Evolutionary conservation across 495 filamentous ascomycete genomes (phyloP).

Genomic region (Lasiosphaeria ovina): DNA sequence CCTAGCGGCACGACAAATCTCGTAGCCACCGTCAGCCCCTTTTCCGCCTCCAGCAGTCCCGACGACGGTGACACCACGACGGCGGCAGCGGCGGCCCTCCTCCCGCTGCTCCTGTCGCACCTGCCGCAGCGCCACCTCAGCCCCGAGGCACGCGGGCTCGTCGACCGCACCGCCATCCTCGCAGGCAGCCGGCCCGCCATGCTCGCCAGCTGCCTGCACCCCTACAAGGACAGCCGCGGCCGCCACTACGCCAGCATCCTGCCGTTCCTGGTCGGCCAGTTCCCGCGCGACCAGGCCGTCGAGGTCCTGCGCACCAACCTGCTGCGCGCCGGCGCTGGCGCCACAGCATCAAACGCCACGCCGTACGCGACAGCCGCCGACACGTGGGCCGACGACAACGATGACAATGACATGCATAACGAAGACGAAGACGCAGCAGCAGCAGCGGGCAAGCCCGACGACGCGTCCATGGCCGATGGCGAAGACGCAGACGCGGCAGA

Average conservation of each 20-base stretch:
- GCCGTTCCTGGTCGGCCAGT: conserved; percentile 66
- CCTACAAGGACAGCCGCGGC: conserved; percentile 57
- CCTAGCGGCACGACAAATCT: too few relatives aligned
- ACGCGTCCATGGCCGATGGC: not conserved
- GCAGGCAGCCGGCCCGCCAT: conserved; percentile 63
- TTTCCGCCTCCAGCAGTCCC: conserved; percentile 49
- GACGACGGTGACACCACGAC: too few relatives aligned
- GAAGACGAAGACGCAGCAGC: not conserved
- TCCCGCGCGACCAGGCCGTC: conserved; percentile 58
- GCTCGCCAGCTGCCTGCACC: conserved; percentile 76
- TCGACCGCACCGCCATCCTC: conserved; percentile 78
- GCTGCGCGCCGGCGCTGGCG: conserved; percentile 18
- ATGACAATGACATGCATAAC: too few relatives aligned
- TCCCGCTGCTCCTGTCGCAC: conserved; percentile 58
- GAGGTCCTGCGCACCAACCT: conserved; percentile 64
- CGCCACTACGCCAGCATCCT: conserved; percentile 66
- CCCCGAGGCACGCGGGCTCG: conserved; percentile 60
- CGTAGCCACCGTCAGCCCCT: conserved; percentile 16
- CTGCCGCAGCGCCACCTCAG: conserved; percentile 61
- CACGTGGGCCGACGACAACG: too few relatives aligned
- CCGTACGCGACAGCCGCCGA: too few relatives aligned
- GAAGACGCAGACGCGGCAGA: not conserved
- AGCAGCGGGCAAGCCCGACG: not conserved
- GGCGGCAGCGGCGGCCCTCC: conserved; percentile 48
- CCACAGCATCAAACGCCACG: not conserved